A percentile compares a stretch with the other conserved stretches of the same genome.
These are phyloP conservation scores for Misopates orontium DNA, from an alignment of 257 asterid genomes.

Conservation along the genomic window DNA sequence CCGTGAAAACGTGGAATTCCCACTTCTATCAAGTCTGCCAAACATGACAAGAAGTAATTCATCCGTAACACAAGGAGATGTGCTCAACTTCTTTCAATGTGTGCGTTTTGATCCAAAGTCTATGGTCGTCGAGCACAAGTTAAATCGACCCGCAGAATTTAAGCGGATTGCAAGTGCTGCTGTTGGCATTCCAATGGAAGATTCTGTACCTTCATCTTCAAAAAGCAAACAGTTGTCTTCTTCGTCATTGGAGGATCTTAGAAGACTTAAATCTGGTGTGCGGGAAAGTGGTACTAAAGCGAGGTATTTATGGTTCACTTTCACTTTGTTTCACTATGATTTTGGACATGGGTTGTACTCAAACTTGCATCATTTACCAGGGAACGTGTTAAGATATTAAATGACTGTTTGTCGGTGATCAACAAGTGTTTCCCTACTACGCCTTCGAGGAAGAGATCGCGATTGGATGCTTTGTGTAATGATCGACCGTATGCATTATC, in stretches of 20 bases:
- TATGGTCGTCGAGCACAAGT: slow-evolving; percentile 78
- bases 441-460: slow-evolving; percentile 86
- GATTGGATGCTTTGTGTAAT: slow-evolving; percentile 64
- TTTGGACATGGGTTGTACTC: slow-evolving; percentile 21
- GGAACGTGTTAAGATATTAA: slow-evolving; percentile 87
- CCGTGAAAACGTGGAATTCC: slow-evolving; percentile 73
- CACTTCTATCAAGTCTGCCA: slow-evolving; percentile 71
- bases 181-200: slow-evolving; percentile 72
- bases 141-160: slow-evolving; percentile 69
- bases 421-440: slow-evolving; percentile 79
- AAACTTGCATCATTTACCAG: slow-evolving; percentile 44
- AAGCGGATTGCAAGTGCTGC: slow-evolving; percentile 76
- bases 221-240: slow-evolving; percentile 59
- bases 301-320: slow-evolving; percentile 51
- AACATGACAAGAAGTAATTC: slow-evolving; percentile 72
- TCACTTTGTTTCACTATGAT: slow-evolving; percentile 16
- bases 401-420: slow-evolving; percentile 75
- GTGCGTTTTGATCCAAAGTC: slow-evolving; percentile 87
- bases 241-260: slow-evolving; percentile 71
- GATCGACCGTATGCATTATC: slow-evolving; percentile 62
- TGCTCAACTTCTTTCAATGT: slow-evolving; percentile 69
- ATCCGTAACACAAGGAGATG: slow-evolving; percentile 72
- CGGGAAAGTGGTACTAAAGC: slow-evolving; percentile 74
- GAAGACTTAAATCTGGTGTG: slow-evolving; percentile 73
- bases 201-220: slow-evolving; percentile 53